phyloP scores from a whole-genome alignment of 2,329 filamentous ascomycete genomes.

The Ophiostoma triangulosporum region DNA sequence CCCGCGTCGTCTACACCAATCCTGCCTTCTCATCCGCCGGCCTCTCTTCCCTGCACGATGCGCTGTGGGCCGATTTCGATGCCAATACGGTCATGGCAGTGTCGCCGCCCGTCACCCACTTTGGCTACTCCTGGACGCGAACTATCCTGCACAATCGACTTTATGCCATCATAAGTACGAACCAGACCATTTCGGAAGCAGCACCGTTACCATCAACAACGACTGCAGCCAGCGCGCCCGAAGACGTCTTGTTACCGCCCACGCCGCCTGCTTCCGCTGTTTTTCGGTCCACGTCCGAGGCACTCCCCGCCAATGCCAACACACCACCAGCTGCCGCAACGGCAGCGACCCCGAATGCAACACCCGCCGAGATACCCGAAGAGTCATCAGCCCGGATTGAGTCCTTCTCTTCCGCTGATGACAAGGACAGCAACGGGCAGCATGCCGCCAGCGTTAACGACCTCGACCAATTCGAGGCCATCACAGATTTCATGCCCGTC shows the following conservation, averaged over 20 bases:
- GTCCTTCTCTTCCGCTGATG: neutral
- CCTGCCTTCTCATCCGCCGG: conserved; percentile 16
- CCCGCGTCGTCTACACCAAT: conserved; percentile 17
- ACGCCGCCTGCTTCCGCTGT: conserved; percentile 2
- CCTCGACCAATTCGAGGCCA: conserved; percentile 52
- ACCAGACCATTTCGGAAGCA: neutral
- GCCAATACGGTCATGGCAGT: neutral
- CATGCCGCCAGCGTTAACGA: neutral
- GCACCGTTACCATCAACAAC: neutral
- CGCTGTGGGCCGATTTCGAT: conserved; percentile 17
- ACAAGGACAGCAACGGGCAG: neutral
- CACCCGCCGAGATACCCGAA: neutral
- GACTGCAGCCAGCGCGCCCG: neutral
- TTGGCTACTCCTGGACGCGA: conserved; percentile 13
- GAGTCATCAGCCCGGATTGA: neutral
- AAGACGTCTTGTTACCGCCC: neutral
- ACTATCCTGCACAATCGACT: conserved; percentile 4
- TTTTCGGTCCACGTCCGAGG: neutral
- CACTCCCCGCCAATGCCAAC: neutral
- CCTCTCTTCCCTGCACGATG: conserved; percentile 9
- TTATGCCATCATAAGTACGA: conserved; percentile 13
- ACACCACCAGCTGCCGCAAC: neutral
- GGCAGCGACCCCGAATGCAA: neutral
- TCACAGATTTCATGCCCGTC: conserved; percentile 61
- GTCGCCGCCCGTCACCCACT: neutral